Evolutionary conservation across 2,329 filamentous ascomycete genomes (phyloP).

Genomic region (Penicillium decumbens): DNA sequence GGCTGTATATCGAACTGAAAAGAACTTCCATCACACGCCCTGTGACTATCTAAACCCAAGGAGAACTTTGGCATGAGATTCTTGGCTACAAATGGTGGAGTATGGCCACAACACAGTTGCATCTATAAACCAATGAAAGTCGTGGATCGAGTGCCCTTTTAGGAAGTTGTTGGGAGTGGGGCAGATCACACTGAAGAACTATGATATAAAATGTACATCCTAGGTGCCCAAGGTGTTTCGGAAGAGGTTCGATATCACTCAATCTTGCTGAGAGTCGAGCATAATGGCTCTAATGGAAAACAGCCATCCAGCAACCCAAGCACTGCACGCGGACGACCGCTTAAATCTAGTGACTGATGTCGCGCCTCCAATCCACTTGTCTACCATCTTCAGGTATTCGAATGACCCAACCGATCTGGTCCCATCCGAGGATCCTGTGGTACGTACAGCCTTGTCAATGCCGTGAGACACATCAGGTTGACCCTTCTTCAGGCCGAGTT

Average conservation of each 20-base stretch:
- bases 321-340: constrained; percentile 74
- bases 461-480: neutral
- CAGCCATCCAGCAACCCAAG: constrained; percentile 49
- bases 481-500: constrained; percentile 17
- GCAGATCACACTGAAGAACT: neutral
- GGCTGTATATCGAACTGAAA: neutral
- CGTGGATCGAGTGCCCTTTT: constrained; percentile 7
- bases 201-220: neutral
- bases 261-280: neutral
- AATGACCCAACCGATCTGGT: constrained; percentile 63
- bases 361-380: constrained; percentile 82
- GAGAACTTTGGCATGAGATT: neutral
- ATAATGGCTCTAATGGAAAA: constrained; percentile 20
- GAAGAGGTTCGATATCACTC: neutral
- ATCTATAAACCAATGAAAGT: neutral
- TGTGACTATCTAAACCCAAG: constrained; percentile 1
- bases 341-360: constrained; percentile 72
- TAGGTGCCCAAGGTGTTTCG: neutral
- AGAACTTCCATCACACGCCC: neutral
- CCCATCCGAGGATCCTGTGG: constrained; percentile 50
- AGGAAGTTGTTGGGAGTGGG: constrained; percentile 23
- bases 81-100: neutral
- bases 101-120: neutral
- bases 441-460: constrained; percentile 33
- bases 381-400: constrained; percentile 81